Evolutionary conservation across 352 stramenopile genomes (phyloP).

Genomic region (Phytophthora vignae): DNA sequence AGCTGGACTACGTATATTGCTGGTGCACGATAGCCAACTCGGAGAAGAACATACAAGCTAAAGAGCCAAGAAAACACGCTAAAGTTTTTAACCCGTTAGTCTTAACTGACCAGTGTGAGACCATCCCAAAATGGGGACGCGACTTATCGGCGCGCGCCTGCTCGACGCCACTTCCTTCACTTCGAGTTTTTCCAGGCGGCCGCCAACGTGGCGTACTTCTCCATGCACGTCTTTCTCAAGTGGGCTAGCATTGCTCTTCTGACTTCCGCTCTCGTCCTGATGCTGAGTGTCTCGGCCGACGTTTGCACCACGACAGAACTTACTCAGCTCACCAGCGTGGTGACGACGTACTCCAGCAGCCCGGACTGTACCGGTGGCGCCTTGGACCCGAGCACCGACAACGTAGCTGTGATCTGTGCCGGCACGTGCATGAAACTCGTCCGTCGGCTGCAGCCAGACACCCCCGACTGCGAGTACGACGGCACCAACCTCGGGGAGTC

Average conservation of each 20-base stretch:
- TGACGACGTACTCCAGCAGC: conserved; percentile 18
- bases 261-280: background rate
- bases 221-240: background rate
- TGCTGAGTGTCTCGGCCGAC: conserved; percentile 4
- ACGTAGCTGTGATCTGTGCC: conserved; percentile 12
- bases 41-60: background rate
- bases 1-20: no score
- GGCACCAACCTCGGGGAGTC: conserved; percentile 22
- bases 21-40: background rate
- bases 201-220: background rate
- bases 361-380: conserved; percentile 22
- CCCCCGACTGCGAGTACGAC: conserved; percentile 27
- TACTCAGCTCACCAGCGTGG: conserved; percentile 11
- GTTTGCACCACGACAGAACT: conserved; percentile 19
- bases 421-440: conserved; percentile 25
- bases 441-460: conserved; percentile 9
- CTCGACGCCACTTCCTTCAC: background rate
- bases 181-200: background rate
- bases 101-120: background rate
- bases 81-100: background rate
- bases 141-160: background rate
- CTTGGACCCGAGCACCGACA: conserved; percentile 12
- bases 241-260: conserved; percentile 1
- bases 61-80: background rate
- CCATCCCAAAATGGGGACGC: background rate